A percentile compares a stretch with the other conserved stretches of the same genome.
phyloP scores from a whole-genome alignment of 2,329 filamentous ascomycete genomes.

The Dactylonectria macrodidyma region DNA sequence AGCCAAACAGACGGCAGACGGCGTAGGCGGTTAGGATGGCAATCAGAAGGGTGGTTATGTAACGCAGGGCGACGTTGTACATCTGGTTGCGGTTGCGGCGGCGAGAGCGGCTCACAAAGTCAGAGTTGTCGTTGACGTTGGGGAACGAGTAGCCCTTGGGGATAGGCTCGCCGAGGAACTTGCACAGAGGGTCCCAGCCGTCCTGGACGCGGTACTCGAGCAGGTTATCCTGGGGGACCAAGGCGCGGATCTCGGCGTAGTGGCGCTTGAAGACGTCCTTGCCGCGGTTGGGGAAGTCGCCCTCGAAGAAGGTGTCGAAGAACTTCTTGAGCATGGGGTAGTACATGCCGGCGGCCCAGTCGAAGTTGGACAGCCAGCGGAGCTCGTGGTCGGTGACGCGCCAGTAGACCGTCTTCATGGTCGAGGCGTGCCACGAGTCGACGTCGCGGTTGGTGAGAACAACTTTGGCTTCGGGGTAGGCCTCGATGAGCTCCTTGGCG shows the following conservation, averaged over 20 bases:
- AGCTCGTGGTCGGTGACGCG: conserved; percentile 74
- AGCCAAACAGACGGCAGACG: conserved; percentile 22
- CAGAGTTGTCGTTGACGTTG: conserved; percentile 54
- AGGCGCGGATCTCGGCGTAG: conserved; percentile 52
- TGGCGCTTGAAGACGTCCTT: conserved; percentile 71
- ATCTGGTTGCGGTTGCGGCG: conserved; percentile 54
- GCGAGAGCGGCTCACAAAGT: conserved; percentile 52
- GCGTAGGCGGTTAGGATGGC: conserved; percentile 30
- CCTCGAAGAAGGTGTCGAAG: conserved; percentile 78
- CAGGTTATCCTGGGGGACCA: conserved; percentile 50
- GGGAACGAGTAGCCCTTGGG: conserved; percentile 54
- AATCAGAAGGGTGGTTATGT: conserved; percentile 37
- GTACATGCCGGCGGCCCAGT: conserved; percentile 78
- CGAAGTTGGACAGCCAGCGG: conserved; percentile 55
- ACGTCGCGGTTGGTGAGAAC: conserved; percentile 78
- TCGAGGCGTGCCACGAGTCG: conserved; percentile 73
- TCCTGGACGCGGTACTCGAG: conserved; percentile 54
- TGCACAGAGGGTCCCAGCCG: conserved; percentile 57
- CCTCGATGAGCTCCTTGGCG: conserved; percentile 78
- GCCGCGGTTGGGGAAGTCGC: conserved; percentile 75
- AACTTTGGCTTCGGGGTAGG: conserved; percentile 81
- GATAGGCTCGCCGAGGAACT: conserved; percentile 53
- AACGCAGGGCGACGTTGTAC: conserved; percentile 52
- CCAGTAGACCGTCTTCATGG: conserved; percentile 79
- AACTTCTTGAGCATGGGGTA: conserved; percentile 80